Evolutionary conservation across 2,329 filamentous ascomycete species (phyloP).

Genomic region (Arthrobotrys conoides): DNA sequence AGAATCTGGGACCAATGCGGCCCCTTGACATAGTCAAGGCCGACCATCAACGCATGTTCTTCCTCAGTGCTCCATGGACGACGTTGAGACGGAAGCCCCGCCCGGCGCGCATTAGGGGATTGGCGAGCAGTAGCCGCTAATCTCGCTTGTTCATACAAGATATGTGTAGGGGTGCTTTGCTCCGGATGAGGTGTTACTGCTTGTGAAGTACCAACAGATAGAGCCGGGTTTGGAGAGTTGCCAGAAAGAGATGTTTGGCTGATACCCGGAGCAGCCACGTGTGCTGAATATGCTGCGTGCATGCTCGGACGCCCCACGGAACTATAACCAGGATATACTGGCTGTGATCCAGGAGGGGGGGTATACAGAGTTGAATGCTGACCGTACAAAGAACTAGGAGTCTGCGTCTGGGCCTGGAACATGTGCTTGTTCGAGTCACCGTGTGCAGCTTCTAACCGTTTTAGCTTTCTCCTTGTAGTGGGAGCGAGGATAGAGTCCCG

Average conservation of each 20-base stretch:
- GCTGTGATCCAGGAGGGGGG: constrained; percentile 35
- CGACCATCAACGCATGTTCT: constrained; percentile 89
- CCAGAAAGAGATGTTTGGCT: constrained; percentile 49
- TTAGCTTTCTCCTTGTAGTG: constrained; percentile 49
- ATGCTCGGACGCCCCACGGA: constrained; percentile 42
- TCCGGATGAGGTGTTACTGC: constrained; percentile 64
- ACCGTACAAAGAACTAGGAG: constrained; percentile 36
- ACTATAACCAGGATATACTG: constrained; percentile 49
- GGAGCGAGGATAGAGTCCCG: constrained; percentile 71
- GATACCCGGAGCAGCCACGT: constrained; percentile 49
- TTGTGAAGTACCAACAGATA: constrained; percentile 42
- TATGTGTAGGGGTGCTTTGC: constrained; percentile 70
- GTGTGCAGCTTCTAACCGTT: constrained; percentile 51
- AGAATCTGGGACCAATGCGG: constrained; percentile 95
- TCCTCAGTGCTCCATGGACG: constrained; percentile 90
- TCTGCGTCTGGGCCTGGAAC: constrained; percentile 52
- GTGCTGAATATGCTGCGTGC: constrained; percentile 37
- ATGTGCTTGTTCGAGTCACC: constrained; percentile 55
- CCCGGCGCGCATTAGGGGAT: constrained; percentile 71
- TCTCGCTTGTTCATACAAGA: constrained; percentile 73
- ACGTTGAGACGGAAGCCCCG: constrained; percentile 73
- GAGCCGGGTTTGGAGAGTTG: constrained; percentile 42
- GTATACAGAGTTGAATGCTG: constrained; percentile 42
- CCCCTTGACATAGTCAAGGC: constrained; percentile 87
- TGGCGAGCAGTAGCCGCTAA: constrained; percentile 72